Evolutionary conservation across 192 early-diverging fungal species (phyloP).

Genomic region (Podila epigama): DNA sequence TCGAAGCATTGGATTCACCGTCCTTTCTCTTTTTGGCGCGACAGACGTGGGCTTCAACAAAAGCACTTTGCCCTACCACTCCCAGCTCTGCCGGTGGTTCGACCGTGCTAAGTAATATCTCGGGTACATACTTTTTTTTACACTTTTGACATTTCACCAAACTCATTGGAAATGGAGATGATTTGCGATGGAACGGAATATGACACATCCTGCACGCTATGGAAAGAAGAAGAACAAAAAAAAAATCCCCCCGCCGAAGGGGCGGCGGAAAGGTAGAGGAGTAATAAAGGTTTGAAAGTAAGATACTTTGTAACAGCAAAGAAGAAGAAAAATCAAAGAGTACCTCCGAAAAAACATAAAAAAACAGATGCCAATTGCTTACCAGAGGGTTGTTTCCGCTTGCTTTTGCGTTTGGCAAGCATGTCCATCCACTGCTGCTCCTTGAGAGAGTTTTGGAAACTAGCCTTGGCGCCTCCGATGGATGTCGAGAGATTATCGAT

Average conservation of each 20-base stretch:
- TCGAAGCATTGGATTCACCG: conserved; percentile 71
- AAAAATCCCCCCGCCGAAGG: no score
- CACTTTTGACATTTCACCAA: conserved; percentile 72
- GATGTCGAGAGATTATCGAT: conserved; percentile 19
- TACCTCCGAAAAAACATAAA: neutral
- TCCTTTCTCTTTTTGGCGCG: conserved; percentile 57
- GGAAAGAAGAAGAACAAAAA: neutral
- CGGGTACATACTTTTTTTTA: conserved; percentile 77
- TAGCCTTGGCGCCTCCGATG: conserved; percentile 19
- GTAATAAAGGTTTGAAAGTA: no score
- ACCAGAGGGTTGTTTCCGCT: conserved; percentile 42
- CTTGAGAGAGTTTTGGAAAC: conserved; percentile 39
- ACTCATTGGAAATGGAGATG: conserved; percentile 76
- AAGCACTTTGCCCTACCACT: conserved; percentile 65
- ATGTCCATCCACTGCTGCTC: conserved; percentile 47
- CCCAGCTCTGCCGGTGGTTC: conserved; percentile 78
- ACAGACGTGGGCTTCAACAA: conserved; percentile 80
- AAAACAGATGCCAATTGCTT: neutral
- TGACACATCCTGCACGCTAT: conserved; percentile 65
- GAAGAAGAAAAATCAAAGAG: neutral
- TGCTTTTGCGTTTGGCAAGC: conserved; percentile 47
- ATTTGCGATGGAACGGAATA: conserved; percentile 68
- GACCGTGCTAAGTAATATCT: conserved; percentile 74
- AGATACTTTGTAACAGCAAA: neutral
- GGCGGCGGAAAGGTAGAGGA: no score